Conservation (phyloP, 2,329 filamentous ascomycete genomes). For the Fusarium pseudoanthophilum region DNA sequence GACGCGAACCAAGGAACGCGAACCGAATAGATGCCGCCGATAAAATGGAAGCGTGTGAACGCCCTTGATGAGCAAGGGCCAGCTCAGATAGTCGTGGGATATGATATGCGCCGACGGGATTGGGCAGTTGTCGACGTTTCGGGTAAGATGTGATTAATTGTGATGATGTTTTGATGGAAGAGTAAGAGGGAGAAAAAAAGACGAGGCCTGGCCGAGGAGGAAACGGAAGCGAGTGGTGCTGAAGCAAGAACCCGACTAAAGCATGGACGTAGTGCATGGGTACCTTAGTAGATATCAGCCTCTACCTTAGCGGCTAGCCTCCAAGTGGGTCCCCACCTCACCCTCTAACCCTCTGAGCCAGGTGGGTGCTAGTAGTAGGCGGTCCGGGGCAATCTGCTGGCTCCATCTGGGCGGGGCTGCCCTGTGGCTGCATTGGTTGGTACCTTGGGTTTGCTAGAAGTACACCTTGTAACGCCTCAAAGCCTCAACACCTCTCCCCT, state of each 20-base stretch:
- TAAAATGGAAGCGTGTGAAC: background rate
- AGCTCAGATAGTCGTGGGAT: conserved; percentile 5
- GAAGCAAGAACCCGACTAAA: conserved; percentile 22
- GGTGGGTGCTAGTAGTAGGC: conserved; percentile 1
- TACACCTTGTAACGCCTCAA: conserved; percentile 1
- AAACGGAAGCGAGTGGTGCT: conserved; percentile 34
- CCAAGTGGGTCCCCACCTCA: background rate
- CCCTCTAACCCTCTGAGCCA: background rate
- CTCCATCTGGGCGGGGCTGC: background rate
- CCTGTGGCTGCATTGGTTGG: background rate
- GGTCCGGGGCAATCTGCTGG: conserved; percentile 8
- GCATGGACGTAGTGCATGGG: conserved; percentile 20
- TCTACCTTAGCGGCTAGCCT: background rate
- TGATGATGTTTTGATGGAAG: conserved; percentile 45
- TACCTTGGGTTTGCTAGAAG: background rate
- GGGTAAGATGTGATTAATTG: conserved; percentile 29
- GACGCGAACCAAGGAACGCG: conserved; percentile 35
- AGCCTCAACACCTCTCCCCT: conserved; percentile 1
- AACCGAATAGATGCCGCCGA: background rate
- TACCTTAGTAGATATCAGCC: conserved; percentile 12
- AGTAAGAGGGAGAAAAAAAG: conserved; percentile 45
- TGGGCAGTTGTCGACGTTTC: conserved; percentile 31
- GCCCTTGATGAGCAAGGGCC: conserved; percentile 16
- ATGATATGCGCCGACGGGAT: conserved; percentile 3
- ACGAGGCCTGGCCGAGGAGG: conserved; percentile 42